Evolutionary conservation across 139 green algal species (phyloP), one percentile per base, ranked within the genome.

Genomic region (Tetradesmus obliquus): DNA sequence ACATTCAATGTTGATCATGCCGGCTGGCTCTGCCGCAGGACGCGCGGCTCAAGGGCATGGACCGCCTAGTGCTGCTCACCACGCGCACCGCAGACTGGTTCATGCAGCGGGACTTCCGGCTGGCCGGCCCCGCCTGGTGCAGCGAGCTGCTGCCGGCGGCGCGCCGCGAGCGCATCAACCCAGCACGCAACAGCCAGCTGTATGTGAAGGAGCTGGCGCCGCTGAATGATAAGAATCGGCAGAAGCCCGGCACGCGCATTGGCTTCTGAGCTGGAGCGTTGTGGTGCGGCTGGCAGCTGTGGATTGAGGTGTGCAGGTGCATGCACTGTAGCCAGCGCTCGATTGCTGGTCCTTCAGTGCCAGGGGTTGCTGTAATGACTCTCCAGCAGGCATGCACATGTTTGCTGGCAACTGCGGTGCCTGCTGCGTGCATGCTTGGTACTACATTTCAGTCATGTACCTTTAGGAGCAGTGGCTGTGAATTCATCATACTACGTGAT

Each of bases 71-170:
- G 82, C 94, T 98, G 92, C 95, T 97, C 13, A 97, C 97, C 71
- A 97, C 96, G 2, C 94, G 96, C 87, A 98, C 96, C 13, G 96
- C 97, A 22, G 97, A 99, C 92, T 99, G 97, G 97, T 99, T 99
- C 88, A 91, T 95, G 94, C 93, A 95, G 94, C 90, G 91, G 5
- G 92, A 94, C 90, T 94, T 95, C 85, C 72, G 58, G 60, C 79
- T 94, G 82, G 91, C 88, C 2, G 95, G 95, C 15, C 88, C 94
- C 20, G 95, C 95, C 0, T 94, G 93, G 82, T 58, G 74, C 24
- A 92, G 55, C n/a, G 55, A 89, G 24, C 92, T 97, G 92, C 88
- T 97, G 89, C 95, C 96, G 0, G 69, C 90, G 45, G 19, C 54
- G 5, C 94, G 97, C 3, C 81, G 91, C 15, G 32, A 17, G 3